Base-by-base conservation (phyloP, 2,329 filamentous ascomycete genomes). In the Bipolaris sorokiniana region DNA sequence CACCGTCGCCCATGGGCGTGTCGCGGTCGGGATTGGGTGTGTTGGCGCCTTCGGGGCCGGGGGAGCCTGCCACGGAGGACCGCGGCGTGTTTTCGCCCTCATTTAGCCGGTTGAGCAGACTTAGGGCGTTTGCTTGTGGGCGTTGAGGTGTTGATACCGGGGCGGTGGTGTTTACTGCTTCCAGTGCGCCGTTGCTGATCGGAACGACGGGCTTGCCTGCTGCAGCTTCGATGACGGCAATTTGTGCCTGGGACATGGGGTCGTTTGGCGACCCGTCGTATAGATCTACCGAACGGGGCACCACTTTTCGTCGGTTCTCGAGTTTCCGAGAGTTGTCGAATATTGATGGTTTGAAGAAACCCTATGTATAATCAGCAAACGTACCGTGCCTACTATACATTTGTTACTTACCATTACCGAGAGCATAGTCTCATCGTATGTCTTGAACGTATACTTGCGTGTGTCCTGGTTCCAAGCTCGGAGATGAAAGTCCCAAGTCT, bases 191-290 rank as follows among this genome's bases (percentile, higher is more conserved):
- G 42, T 75, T 76, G 23, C 66, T 54, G 11, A 64, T 47, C 6
- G 62, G 53, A 7, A 73, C 55, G 1, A 64, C 56, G 10, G 61
- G 48, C 58, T 77, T 77, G 15, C 78, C 75, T 10, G 72, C 81
- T 51, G 84, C 82, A 37, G 80, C 78, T 36, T 82, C 79, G 61
- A 87, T 77, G 31, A 89, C 82, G 42, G 84, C 88, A 7, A 91
- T 81, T 77, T 99, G 95, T 4, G 95, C 94, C 7, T 88, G 83
- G 0, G 95, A 97, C 1, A 88, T 81, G 1, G 95, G 95, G 71
- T 99, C 95, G 73, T 98, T 96, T 0, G 93, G 91, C 11, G 94
- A 90, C 26, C 90, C 88, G 60, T 98, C 95, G 76, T 99, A 99
- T 11, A 96, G 87, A 73, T 99, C 96, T 68, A 93, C 92, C 0